Conservation (phyloP, 768 basidiomycete genomes). For the Panaeolus cyanescens region DNA sequence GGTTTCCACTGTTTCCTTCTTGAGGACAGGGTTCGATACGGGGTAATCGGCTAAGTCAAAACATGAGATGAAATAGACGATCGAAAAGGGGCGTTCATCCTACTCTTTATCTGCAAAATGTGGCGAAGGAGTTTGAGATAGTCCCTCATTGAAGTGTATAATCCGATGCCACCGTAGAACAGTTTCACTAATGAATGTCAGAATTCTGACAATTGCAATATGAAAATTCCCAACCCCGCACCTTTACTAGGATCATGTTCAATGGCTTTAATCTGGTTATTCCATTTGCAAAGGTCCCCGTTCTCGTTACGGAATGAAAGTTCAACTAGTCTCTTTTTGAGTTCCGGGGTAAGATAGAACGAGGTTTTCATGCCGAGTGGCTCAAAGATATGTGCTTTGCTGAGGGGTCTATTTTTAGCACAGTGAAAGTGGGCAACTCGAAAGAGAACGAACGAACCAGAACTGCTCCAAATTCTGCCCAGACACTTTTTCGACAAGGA, state of each 20-base stretch:
- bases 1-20: slow-evolving; percentile 18
- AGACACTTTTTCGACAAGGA: slow-evolving; percentile 29
- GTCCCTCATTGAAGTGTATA: slow-evolving; percentile 30
- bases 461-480: slow-evolving; percentile 30
- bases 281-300: slow-evolving; percentile 20
- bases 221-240: neutral
- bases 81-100: neutral
- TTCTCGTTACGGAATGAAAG: slow-evolving; percentile 22
- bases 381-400: slow-evolving; percentile 30
- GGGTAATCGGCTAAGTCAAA: slow-evolving; percentile 17
- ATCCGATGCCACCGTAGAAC: slow-evolving; percentile 28
- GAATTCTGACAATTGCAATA: neutral
- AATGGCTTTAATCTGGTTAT: slow-evolving; percentile 23
- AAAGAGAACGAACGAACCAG: slow-evolving; percentile 24
- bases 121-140: slow-evolving; percentile 34
- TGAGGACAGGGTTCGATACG: slow-evolving; percentile 25
- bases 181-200: slow-evolving; percentile 19
- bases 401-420: slow-evolving; percentile 6
- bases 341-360: slow-evolving; percentile 29
- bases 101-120: slow-evolving; percentile 32
- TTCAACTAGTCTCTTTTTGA: slow-evolving; percentile 21
- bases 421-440: neutral
- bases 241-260: slow-evolving; percentile 29
- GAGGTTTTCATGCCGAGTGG: slow-evolving; percentile 32
- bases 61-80: slow-evolving; percentile 2